Evolutionary conservation across 345 rosid genomes (phyloP).

Genomic region (Ceriops tagal): DNA sequence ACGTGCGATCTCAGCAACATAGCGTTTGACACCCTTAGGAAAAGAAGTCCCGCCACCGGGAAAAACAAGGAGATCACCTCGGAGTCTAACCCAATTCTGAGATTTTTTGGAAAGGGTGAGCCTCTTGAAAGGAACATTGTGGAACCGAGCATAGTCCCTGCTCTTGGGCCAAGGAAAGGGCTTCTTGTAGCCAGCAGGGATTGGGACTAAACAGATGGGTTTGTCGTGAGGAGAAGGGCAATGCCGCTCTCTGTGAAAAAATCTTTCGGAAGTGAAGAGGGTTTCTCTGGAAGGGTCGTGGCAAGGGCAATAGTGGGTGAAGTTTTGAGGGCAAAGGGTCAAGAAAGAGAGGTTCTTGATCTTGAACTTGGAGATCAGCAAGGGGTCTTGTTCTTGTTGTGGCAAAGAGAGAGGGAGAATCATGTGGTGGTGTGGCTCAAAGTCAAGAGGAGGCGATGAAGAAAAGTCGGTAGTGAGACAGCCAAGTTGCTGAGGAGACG

Average conservation of each 20-base stretch:
- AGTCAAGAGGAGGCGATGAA: conserved; percentile 30
- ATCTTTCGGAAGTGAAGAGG: conserved; percentile 28
- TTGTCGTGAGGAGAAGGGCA: conserved; percentile 42
- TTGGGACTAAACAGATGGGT: conserved; percentile 50
- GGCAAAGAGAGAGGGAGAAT: conserved; percentile 23
- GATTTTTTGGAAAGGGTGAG: conserved; percentile 46
- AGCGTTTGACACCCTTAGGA: conserved; percentile 50
- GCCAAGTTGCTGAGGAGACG: conserved; percentile 6
- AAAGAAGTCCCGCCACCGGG: conserved; percentile 82
- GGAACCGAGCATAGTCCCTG: conserved; percentile 51
- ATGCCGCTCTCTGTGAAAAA: conserved; percentile 56
- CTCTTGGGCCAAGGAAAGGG: conserved; percentile 65
- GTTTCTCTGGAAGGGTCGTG: conserved; percentile 46
- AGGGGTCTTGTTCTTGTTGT: conserved; percentile 2
- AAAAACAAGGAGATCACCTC: conserved; percentile 48
- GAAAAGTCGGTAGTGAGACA: conserved; percentile 23
- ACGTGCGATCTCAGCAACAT: conserved; percentile 43
- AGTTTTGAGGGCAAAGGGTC: conserved; percentile 43
- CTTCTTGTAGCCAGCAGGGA: conserved; percentile 49
- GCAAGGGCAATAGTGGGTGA: conserved; percentile 60
- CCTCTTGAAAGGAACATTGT: conserved; percentile 52
- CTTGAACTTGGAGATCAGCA: too few species aligned
- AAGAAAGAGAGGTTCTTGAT: conserved; percentile 18
- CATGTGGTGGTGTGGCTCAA: conserved; percentile 33
- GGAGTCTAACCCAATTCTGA: conserved; percentile 63